A percentile compares a stretch with the other conserved stretches of the same genome.
Evolutionary conservation across 148 eudicot species (phyloP).

Genomic region (Rhododendron williamsianum): DNA sequence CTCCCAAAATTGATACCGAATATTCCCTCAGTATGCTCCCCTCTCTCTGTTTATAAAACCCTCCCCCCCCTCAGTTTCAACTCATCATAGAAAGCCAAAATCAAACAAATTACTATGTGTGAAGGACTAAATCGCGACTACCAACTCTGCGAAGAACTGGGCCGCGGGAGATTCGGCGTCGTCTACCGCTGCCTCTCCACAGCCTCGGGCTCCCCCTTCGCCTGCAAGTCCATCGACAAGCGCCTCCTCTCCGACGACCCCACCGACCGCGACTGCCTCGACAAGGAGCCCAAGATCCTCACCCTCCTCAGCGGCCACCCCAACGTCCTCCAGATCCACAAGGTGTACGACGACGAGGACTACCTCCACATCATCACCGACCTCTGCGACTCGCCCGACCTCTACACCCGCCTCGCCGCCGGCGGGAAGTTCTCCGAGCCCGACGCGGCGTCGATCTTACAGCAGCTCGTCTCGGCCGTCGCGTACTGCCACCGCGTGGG

Average conservation of each 20-base stretch:
- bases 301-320: conserved; percentile 27
- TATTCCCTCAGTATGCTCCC: background rate
- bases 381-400: conserved; percentile 33
- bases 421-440: conserved; percentile 36
- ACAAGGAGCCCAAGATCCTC: conserved; percentile 41
- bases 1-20: background rate
- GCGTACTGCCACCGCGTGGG: conserved; percentile 64
- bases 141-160: conserved; percentile 71
- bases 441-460: conserved; percentile 41
- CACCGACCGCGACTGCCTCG: conserved; percentile 48
- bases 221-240: conserved; percentile 70
- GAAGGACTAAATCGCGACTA: conserved; percentile 46
- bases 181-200: conserved; percentile 67
- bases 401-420: conserved; percentile 26
- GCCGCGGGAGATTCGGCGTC: conserved; percentile 78
- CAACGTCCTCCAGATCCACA: conserved; percentile 25
- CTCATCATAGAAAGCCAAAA: background rate
- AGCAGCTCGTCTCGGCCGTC: conserved; percentile 45
- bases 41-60: background rate
- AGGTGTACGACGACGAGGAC: conserved; percentile 37
- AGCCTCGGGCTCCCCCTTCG: conserved; percentile 23
- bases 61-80: background rate
- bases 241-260: conserved; percentile 39
- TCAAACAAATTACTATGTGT: conserved; percentile 28
- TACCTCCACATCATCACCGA: conserved; percentile 37